Evolutionary conservation across 148 eudicot genomes (phyloP), one percentile per base, ranked within the genome.

Genomic region (Arctostaphylos glauca): DNA sequence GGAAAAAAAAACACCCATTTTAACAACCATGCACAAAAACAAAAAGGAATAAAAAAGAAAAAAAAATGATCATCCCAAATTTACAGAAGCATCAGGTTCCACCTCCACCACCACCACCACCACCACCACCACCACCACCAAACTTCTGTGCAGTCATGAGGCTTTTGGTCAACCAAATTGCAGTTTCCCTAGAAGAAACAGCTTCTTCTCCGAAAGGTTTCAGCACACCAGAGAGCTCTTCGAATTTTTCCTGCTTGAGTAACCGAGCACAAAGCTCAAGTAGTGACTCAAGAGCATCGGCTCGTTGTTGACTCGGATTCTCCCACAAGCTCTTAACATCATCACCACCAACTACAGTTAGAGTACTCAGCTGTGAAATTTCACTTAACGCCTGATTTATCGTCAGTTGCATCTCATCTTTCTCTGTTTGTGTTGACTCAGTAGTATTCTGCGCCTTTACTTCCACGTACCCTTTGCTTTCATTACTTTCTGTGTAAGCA

Each of bases 151-250:
- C 92, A 77, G 88, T 93, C 83, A 96, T 93, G 66, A 96, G 88
- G 89, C 98, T 96, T 89, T 96, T 94, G 13, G 99, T 94, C 83
- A 96, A 82, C 99, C 99, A 96, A 62, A 96, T 96, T 52, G 99
- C 98, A 50, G 98, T 96, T 88, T 96, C 99, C 46, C 99, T 88
- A 15, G 98, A 96, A 2, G 99, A 96, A 9, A 96, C 97, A 2
- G 86, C 83, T 67, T 96, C 99, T 81, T 96, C 99, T 55, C 99
- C 98, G 76, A 96, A 96, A 6, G 99, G 97, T 85, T 92, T 92
- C 18, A 96, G 87, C 86, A 96, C 93, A 43, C 94, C 93, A 3
- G 90, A 81, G 46, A 96, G 95, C 87, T 96, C 99, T 3, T 94
- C 95, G 5, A 93, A 88, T 74, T 94, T 94, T 68, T 91, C 92